Conservation (phyloP, 192 early-diverging fungal genomes). For the Linnemannia zychae region DNA sequence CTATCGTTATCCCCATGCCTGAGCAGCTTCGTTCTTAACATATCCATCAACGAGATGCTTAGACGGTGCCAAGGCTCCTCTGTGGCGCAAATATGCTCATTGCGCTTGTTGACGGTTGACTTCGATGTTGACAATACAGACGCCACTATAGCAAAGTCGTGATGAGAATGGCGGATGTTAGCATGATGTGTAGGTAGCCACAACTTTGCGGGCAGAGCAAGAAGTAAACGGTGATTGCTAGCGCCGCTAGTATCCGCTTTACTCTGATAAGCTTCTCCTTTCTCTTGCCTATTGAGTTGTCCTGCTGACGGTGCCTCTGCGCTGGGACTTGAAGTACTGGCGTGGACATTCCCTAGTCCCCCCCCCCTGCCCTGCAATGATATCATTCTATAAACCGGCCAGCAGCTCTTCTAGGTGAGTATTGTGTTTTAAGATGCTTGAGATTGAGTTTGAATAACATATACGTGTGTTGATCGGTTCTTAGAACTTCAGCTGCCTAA, state of each 20-base stretch:
- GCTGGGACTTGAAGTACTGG: no score
- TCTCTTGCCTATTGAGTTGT: constrained; percentile 10
- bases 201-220: constrained; percentile 16
- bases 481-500: no score
- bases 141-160: constrained; percentile 3
- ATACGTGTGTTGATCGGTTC: no score
- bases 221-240: constrained; percentile 20
- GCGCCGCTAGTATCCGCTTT: constrained; percentile 3
- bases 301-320: constrained; percentile 21
- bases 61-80: constrained; percentile 30
- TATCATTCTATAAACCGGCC: no score
- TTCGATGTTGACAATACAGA: constrained; percentile 12
- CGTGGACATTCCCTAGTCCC: no score
- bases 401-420: no score
- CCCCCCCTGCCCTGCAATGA: no score
- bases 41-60: constrained; percentile 24
- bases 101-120: constrained; percentile 11
- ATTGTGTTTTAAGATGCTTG: no score
- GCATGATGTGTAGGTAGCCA: constrained; percentile 14
- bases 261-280: constrained; percentile 16
- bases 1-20: constrained; percentile 11
- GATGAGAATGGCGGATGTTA: constrained; percentile 8
- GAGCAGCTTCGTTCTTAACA: constrained; percentile 26
- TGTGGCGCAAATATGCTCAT: constrained; percentile 26
- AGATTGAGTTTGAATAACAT: no score